Conservation (phyloP, 352 stramenopile species). For the Phytophthora pini region DNA sequence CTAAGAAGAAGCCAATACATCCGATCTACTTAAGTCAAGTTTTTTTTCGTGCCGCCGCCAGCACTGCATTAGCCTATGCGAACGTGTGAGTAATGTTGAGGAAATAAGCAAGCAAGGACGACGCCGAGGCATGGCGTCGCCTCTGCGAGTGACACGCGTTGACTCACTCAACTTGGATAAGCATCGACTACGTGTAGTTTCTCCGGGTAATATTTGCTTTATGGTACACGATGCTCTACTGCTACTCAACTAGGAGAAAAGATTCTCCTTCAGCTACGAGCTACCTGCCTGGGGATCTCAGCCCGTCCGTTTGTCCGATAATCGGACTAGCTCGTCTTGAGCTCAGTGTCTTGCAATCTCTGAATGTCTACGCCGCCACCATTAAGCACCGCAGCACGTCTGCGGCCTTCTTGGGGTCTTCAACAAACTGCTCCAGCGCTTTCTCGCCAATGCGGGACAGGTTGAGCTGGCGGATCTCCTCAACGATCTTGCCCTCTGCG, state of each 20-base stretch:
- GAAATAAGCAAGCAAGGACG: conserved; percentile 39
- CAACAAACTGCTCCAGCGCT: conserved; percentile 55
- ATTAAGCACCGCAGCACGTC: conserved; percentile 66
- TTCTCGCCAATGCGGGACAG: conserved; percentile 65
- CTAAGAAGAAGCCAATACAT: conserved; percentile 41
- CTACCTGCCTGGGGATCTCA: conserved; percentile 25
- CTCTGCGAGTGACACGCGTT: conserved; percentile 3
- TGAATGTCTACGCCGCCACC: conserved; percentile 25
- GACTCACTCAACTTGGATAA: neutral
- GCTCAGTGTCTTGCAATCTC: conserved; percentile 20
- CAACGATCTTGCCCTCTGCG: conserved; percentile 73
- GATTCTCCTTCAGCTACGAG: conserved; percentile 37
- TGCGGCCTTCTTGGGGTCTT: conserved; percentile 60
- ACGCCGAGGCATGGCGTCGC: conserved; percentile 6
- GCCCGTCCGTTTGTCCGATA: conserved; percentile 34
- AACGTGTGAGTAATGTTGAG: conserved; percentile 37
- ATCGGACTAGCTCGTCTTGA: conserved; percentile 33
- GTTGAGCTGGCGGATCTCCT: conserved; percentile 83
- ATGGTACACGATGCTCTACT: conserved; percentile 54
- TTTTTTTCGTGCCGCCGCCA: conserved; percentile 32
- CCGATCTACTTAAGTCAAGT: conserved; percentile 18
- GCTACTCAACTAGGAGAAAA: conserved; percentile 44
- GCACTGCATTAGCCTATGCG: conserved; percentile 6
- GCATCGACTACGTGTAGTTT: conserved; percentile 11
- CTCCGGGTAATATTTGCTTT: conserved; percentile 43